A percentile compares a stretch with the other conserved stretches of the same genome.
phyloP scores from a whole-genome alignment of 129 eudicot species.

The Lonicera japonica region DNA sequence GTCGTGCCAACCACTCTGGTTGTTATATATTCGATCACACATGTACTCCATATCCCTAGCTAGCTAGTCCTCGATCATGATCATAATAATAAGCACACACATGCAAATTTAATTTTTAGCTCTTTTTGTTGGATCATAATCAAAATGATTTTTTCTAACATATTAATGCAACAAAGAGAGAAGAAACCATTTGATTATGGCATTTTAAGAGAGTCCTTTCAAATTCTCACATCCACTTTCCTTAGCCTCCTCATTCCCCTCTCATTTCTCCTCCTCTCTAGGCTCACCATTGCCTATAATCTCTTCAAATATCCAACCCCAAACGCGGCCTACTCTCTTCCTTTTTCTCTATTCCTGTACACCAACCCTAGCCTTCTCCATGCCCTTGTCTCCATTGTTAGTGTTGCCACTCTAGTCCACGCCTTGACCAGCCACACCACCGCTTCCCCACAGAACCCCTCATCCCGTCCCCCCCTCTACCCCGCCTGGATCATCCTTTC shows the following conservation, averaged over 20 bases:
- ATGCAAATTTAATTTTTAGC: not conserved
- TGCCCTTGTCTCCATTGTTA: conserved; percentile 38
- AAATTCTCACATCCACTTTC: conserved; percentile 46
- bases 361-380: conserved; percentile 52
- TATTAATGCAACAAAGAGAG: conserved; percentile 1
- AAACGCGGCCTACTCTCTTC: conserved; percentile 7
- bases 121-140: not conserved
- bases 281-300: conserved; percentile 61
- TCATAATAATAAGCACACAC: conserved; percentile 2
- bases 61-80: not conserved
- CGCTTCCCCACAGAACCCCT: conserved; percentile 13
- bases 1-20: conserved; percentile 48
- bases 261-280: conserved; percentile 73
- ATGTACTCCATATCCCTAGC: too few species aligned
- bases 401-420: conserved; percentile 40
- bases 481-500: conserved; percentile 65
- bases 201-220: conserved; percentile 27
- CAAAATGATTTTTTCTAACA: conserved; percentile 19
- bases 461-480: conserved; percentile 30
- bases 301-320: conserved; percentile 21
- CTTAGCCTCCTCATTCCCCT: conserved; percentile 91
- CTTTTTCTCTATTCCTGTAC: conserved; percentile 39
- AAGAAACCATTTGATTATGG: conserved; percentile 1
- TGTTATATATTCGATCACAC: conserved; percentile 7
- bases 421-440: conserved; percentile 23